A percentile compares a stretch with the other conserved stretches of the same genome.
Conservation (phyloP, 1,284 basidiomycete species). For the Anthracocystis walkeri region DNA sequence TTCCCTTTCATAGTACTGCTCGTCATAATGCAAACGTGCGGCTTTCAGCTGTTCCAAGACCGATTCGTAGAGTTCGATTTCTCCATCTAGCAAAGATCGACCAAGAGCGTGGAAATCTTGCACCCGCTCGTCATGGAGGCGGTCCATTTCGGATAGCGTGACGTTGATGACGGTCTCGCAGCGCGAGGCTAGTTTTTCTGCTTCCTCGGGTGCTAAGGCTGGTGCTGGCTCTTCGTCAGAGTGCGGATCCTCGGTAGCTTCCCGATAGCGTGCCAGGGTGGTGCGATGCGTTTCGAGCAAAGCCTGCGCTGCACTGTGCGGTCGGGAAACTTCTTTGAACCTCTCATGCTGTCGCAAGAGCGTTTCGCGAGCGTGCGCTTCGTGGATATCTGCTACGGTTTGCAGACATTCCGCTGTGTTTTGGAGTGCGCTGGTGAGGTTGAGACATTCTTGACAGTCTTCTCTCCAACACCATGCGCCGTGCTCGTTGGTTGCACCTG, state of each 20-base stretch:
- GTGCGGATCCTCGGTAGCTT: slow-evolving; percentile 64
- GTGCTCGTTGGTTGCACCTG: slow-evolving; percentile 74
- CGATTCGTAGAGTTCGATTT: slow-evolving; percentile 55
- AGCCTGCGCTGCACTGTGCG: slow-evolving; percentile 78
- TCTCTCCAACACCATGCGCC: slow-evolving; percentile 89
- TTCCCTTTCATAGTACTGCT: slow-evolving; percentile 39
- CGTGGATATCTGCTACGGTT: slow-evolving; percentile 80
- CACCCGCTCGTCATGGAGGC: slow-evolving; percentile 52
- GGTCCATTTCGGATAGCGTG: slow-evolving; percentile 87
- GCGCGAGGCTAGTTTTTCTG: slow-evolving; percentile 75
- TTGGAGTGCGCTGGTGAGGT: slow-evolving; percentile 82
- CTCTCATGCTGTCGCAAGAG: slow-evolving; percentile 81
- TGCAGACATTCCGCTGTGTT: slow-evolving; percentile 80
- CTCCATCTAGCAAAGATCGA: slow-evolving; percentile 42
- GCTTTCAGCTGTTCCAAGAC: slow-evolving; percentile 40
- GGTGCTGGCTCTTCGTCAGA: slow-evolving; percentile 8
- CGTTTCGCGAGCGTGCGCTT: slow-evolving; percentile 79
- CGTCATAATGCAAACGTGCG: slow-evolving; percentile 42
- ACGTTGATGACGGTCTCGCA: slow-evolving; percentile 88
- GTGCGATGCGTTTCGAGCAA: slow-evolving; percentile 76
- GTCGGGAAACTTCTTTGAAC: slow-evolving; percentile 80
- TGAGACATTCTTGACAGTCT: slow-evolving; percentile 79
- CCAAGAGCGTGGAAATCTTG: slow-evolving; percentile 57
- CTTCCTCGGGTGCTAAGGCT: slow-evolving; percentile 15
- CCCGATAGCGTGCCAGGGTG: slow-evolving; percentile 71